phyloP scores from a whole-genome alignment of 345 rosid genomes.

The Cardamine occulta region DNA sequence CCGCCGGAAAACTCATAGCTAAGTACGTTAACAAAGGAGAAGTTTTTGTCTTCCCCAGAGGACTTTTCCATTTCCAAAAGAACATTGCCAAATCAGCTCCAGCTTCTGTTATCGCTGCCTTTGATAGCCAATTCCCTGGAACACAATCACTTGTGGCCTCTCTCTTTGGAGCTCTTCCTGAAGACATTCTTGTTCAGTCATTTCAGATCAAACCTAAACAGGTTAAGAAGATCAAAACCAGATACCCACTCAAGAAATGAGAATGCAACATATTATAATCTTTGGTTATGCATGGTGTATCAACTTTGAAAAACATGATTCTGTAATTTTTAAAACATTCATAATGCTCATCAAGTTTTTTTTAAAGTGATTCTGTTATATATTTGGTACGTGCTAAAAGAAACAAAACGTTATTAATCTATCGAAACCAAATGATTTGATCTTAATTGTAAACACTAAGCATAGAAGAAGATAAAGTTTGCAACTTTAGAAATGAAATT shows the following conservation, averaged over 20 bases:
- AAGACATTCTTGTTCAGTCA: constrained; percentile 46
- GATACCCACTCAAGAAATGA: constrained; percentile 53
- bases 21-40: constrained; percentile 59
- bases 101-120: constrained; percentile 56
- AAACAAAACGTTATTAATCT: background rate
- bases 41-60: constrained; percentile 61
- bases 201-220: constrained; percentile 54
- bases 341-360: background rate
- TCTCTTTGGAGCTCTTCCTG: constrained; percentile 58
- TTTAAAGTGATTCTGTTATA: background rate
- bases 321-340: background rate
- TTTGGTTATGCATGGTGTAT: background rate
- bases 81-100: constrained; percentile 45
- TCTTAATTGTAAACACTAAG: constrained; percentile 20
- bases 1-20: constrained; percentile 51
- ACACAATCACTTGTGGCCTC: constrained; percentile 54
- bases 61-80: constrained; percentile 63
- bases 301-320: background rate
- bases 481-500: constrained; percentile 10
- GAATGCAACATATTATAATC: background rate
- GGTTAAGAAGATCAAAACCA: constrained; percentile 52
- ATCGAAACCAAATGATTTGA: background rate
- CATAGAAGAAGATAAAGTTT: constrained; percentile 8
- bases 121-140: constrained; percentile 66
- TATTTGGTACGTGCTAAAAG: background rate